These are phyloP conservation scores for Aspergillus coremiiformis DNA, from an alignment of 495 filamentous ascomycete species.

Conservation along the genomic window DNA sequence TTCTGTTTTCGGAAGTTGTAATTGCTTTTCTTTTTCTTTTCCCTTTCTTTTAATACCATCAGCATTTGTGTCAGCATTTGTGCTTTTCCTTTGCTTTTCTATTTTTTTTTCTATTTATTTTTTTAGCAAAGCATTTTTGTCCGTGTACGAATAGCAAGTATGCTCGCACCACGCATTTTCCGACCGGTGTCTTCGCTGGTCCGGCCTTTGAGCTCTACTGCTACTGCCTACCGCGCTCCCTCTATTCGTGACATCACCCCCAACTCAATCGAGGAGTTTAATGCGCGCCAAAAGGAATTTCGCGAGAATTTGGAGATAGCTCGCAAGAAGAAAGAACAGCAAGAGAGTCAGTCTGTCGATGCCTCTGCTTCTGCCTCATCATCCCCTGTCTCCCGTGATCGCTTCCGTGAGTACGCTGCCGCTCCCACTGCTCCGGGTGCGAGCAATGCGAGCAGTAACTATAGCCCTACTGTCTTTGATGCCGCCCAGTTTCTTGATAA, in stretches of 20 bases:
- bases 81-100: slow-evolving; percentile 1
- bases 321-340: slow-evolving; percentile 65
- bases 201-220: slow-evolving; percentile 56
- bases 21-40: slow-evolving; percentile 3
- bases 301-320: slow-evolving; percentile 70
- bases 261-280: slow-evolving; percentile 64
- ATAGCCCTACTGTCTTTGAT: slow-evolving; percentile 32
- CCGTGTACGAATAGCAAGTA: slow-evolving; percentile 18
- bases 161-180: slow-evolving; percentile 44
- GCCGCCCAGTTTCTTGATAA: slow-evolving; percentile 32
- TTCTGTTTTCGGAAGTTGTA: neutral
- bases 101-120: neutral
- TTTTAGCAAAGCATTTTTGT: neutral
- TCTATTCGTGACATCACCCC: slow-evolving; percentile 76
- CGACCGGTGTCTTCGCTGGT: slow-evolving; percentile 43
- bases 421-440: slow-evolving; percentile 49
- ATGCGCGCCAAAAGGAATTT: slow-evolving; percentile 74
- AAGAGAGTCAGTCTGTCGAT: slow-evolving; percentile 70
- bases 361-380: slow-evolving; percentile 37
- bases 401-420: slow-evolving; percentile 38
- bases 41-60: slow-evolving; percentile 2
- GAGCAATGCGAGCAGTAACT: slow-evolving; percentile 47
- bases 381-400: slow-evolving; percentile 29
- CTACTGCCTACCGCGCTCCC: slow-evolving; percentile 53
- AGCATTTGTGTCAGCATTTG: neutral